Conservation (phyloP, 1,139 yeast species). For the Nakaseomyces glabratus region DNA sequence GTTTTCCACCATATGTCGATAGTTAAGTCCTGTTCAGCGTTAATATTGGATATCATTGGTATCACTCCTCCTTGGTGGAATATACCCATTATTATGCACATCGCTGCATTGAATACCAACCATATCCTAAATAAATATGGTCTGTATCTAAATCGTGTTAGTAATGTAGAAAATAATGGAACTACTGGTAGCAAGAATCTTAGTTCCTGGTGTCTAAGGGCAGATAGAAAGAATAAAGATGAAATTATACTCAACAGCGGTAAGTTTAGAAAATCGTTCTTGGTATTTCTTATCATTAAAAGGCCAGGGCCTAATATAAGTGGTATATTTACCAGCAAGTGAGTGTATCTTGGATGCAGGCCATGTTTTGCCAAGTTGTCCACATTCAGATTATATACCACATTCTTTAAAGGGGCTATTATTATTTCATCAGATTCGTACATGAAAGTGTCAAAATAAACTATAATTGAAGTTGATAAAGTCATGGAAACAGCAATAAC, state of each 20-base stretch:
- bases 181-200: slow-evolving; percentile 72
- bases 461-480: slow-evolving; percentile 34
- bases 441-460: slow-evolving; percentile 46
- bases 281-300: slow-evolving; percentile 31
- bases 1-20: slow-evolving; percentile 86
- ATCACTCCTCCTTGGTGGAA: slow-evolving; percentile 88
- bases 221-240: slow-evolving; percentile 53
- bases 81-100: slow-evolving; percentile 65
- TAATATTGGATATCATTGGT: slow-evolving; percentile 44
- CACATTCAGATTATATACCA: slow-evolving; percentile 54
- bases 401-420: slow-evolving; percentile 68
- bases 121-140: slow-evolving; percentile 33
- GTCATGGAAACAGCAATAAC: slow-evolving; percentile 32
- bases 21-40: slow-evolving; percentile 20
- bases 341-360: slow-evolving; percentile 69
- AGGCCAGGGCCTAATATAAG: slow-evolving; percentile 72
- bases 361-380: slow-evolving; percentile 72
- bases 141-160: slow-evolving; percentile 29
- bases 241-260: slow-evolving; percentile 55
- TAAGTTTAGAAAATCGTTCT: slow-evolving; percentile 19
- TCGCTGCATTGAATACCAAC: slow-evolving; percentile 53
- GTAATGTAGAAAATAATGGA: slow-evolving; percentile 52
- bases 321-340: slow-evolving; percentile 66
- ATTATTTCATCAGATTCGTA: slow-evolving; percentile 32
- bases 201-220: slow-evolving; percentile 85